Percentiles rank a stretch among this genome's conserved stretches.
These are phyloP conservation scores for Asclepias syriaca DNA, from an alignment of 257 asterid species.

Conservation along the genomic window DNA sequence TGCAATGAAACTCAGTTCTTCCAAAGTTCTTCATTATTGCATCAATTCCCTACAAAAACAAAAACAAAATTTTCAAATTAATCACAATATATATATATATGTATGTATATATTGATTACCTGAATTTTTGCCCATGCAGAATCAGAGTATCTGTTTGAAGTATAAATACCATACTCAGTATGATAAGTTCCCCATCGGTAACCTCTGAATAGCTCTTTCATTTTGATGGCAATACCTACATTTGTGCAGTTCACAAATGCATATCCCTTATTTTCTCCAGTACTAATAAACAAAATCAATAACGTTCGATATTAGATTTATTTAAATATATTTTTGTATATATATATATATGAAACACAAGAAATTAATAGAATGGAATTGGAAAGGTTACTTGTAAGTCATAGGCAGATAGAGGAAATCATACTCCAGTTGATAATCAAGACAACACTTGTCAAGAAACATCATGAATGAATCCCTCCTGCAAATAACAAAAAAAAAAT, in stretches of 20 bases:
- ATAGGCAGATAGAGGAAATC: constrained; percentile 55
- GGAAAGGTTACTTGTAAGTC: constrained; percentile 36
- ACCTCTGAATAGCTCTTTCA: constrained; percentile 16
- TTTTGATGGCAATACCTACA: constrained; percentile 18
- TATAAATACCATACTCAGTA: neutral
- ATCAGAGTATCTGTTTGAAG: constrained; percentile 33
- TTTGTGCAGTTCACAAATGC: constrained; percentile 54
- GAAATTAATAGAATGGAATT: neutral
- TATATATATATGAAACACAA: no score
- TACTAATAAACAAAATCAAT: neutral
- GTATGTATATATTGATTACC: constrained; percentile 18
- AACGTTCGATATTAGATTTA: no score
- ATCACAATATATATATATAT: neutral
- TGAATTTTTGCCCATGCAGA: constrained; percentile 48
- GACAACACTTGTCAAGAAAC: constrained; percentile 37
- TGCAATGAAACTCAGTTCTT: neutral
- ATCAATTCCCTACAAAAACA: neutral
- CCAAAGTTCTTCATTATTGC: neutral
- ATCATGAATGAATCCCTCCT: constrained; percentile 41
- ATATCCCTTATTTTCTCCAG: constrained; percentile 38
- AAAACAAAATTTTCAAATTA: no score
- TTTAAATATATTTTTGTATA: no score
- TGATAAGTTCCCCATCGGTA: constrained; percentile 23
- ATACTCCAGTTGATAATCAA: constrained; percentile 25
- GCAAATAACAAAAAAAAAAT: neutral